Conservation (phyloP, 768 basidiomycete species). For the Hygrocybe punicea region DNA sequence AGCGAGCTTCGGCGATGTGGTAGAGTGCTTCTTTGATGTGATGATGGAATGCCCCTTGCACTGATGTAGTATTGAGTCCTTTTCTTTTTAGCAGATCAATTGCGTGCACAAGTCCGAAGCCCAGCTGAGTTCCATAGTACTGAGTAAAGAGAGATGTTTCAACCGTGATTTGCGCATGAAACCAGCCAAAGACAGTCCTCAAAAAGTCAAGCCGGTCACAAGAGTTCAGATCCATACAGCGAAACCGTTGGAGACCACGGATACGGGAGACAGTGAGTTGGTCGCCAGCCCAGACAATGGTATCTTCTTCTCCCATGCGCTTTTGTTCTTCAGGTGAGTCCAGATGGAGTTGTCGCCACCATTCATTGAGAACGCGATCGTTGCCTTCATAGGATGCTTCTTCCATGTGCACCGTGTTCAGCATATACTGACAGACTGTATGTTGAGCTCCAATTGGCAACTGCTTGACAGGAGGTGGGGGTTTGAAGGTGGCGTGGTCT, state of each 20-base stretch:
- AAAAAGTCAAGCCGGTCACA: constrained; percentile 39
- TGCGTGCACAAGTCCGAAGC: constrained; percentile 27
- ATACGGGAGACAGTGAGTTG: constrained; percentile 39
- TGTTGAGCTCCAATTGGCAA: constrained; percentile 15
- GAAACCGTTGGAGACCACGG: constrained; percentile 35
- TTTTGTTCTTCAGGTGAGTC: constrained; percentile 18
- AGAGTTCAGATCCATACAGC: constrained; percentile 35
- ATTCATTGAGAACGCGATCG: too few species aligned
- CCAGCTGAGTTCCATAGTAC: constrained; percentile 32
- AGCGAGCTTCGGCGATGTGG: constrained; percentile 37
- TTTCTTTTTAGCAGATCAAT: constrained; percentile 31
- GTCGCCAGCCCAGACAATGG: too few species aligned
- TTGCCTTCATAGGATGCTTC: too few species aligned
- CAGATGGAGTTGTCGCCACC: constrained; percentile 26
- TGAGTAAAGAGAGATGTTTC: constrained; percentile 41
- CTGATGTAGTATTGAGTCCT: constrained; percentile 21
- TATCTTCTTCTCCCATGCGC: too few species aligned
- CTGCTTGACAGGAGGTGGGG: too few species aligned
- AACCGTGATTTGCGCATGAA: constrained; percentile 41
- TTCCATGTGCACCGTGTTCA: too few species aligned
- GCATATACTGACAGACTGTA: constrained; percentile 33
- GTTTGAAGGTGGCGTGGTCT: not conserved
- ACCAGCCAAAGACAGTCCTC: constrained; percentile 36
- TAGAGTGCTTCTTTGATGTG: constrained; percentile 34
- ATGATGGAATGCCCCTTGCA: constrained; percentile 34